phyloP scores from a whole-genome alignment of 345 rosid species.

The Angophora floribunda region DNA sequence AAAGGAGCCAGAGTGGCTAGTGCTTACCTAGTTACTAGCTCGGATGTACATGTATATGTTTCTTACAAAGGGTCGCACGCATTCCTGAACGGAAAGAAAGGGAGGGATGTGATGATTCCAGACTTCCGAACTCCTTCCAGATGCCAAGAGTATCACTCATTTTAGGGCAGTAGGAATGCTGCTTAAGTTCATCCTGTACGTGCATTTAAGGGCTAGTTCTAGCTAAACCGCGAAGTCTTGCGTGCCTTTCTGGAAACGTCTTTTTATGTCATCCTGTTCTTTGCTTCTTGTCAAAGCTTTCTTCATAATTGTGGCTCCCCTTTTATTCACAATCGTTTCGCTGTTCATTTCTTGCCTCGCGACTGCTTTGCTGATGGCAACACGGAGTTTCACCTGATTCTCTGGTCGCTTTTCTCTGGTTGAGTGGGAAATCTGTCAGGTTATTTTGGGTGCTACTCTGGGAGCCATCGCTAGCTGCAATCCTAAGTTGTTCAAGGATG shows the following conservation, averaged over 20 bases:
- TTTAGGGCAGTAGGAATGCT: not conserved
- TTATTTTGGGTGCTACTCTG: too few relatives aligned
- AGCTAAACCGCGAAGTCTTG: not conserved
- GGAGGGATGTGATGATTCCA: not conserved
- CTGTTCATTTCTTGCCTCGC: too few relatives aligned
- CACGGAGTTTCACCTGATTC: not conserved
- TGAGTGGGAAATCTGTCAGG: too few relatives aligned
- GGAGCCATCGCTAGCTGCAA: too few relatives aligned
- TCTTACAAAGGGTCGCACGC: not conserved
- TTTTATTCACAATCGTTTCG: too few relatives aligned
- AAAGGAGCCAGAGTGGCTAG: not conserved
- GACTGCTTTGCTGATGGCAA: too few relatives aligned
- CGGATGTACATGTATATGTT: not conserved
- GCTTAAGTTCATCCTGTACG: not conserved
- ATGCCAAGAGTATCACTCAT: not conserved
- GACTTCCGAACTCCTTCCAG: not conserved
- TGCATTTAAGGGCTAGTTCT: not conserved
- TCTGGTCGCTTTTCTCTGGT: not conserved
- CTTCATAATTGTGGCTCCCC: too few relatives aligned
- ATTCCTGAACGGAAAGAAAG: not conserved
- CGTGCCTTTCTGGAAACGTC: too few relatives aligned
- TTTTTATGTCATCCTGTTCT: not conserved
- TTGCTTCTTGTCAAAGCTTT: not conserved
- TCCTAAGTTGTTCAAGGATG: too few relatives aligned
- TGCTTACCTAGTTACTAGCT: not conserved